A percentile compares a stretch with the other conserved stretches of the same genome.
Evolutionary conservation across 345 rosid genomes (phyloP).

Genomic region (Adansonia digitata): DNA sequence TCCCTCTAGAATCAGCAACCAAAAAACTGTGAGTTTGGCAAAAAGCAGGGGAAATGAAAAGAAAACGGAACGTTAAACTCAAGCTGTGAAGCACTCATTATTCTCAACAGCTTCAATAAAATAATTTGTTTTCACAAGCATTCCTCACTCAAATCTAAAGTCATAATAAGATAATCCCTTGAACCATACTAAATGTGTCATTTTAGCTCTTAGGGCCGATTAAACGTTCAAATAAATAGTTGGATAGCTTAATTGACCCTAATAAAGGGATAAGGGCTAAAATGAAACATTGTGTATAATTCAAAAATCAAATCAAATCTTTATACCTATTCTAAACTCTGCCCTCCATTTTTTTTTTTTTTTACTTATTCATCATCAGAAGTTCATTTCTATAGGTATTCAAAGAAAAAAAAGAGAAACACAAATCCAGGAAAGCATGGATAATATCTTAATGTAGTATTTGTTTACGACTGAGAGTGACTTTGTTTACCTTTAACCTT

Average conservation of each 20-base stretch:
- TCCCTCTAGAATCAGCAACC: not conserved
- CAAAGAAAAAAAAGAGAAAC: not conserved
- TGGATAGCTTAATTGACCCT: not conserved
- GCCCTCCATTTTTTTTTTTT: not conserved
- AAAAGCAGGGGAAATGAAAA: not conserved
- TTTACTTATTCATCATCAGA: not conserved
- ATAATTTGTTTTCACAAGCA: not conserved
- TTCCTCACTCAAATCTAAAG: not conserved
- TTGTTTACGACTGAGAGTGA: not conserved
- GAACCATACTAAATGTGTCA: too few relatives aligned
- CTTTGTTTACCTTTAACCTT: conserved; percentile 69
- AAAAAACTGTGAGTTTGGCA: not conserved
- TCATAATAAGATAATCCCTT: too few relatives aligned
- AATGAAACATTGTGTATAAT: not conserved
- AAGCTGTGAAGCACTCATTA: not conserved
- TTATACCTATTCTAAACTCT: not conserved
- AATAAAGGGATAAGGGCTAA: not conserved
- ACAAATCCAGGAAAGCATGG: not conserved
- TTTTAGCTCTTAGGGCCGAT: not conserved
- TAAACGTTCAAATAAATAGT: not conserved
- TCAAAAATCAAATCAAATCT: not conserved
- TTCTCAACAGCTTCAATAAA: not conserved
- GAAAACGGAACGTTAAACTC: not conserved
- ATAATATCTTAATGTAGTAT: not conserved
- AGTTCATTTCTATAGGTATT: not conserved